These are phyloP conservation scores for Rhizopus sp. DNA, from an alignment of 371 early-diverging fungal species.

Conservation along the genomic window DNA sequence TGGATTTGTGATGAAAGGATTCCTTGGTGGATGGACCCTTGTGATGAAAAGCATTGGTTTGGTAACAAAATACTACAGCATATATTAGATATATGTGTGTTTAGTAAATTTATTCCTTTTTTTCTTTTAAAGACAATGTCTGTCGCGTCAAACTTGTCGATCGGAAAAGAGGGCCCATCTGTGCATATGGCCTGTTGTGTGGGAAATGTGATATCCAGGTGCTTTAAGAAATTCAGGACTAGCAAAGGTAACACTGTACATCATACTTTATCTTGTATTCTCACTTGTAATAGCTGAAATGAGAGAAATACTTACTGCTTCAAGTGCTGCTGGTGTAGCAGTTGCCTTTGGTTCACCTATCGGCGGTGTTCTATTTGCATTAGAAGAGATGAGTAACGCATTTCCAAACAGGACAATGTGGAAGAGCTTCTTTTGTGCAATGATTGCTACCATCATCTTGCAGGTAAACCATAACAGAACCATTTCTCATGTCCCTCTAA, in stretches of 20 bases:
- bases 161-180: constrained; percentile 96
- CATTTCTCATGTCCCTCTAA: neutral
- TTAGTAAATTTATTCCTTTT: constrained; percentile 1
- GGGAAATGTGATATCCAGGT: constrained; percentile 85
- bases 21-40: constrained; percentile 86
- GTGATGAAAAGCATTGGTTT: constrained; percentile 87
- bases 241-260: constrained; percentile 68
- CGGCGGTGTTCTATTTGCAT: constrained; percentile 93
- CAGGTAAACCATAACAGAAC: constrained; percentile 51
- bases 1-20: constrained; percentile 92
- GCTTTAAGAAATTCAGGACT: constrained; percentile 81
- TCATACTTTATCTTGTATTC: neutral
- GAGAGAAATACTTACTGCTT: constrained; percentile 91
- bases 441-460: constrained; percentile 88
- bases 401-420: constrained; percentile 96
- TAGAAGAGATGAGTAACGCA: constrained; percentile 95
- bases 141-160: constrained; percentile 85
- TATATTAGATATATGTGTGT: no score
- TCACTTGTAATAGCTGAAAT: constrained; percentile 60
- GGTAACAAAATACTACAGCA: constrained; percentile 25
- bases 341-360: constrained; percentile 95
- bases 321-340: constrained; percentile 93
- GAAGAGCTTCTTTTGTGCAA: constrained; percentile 91
- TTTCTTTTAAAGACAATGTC: constrained; percentile 61
- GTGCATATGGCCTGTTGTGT: constrained; percentile 94